Base-by-base conservation (phyloP, 2,329 filamentous ascomycete genomes). In the Cryphonectria radicalis region DNA sequence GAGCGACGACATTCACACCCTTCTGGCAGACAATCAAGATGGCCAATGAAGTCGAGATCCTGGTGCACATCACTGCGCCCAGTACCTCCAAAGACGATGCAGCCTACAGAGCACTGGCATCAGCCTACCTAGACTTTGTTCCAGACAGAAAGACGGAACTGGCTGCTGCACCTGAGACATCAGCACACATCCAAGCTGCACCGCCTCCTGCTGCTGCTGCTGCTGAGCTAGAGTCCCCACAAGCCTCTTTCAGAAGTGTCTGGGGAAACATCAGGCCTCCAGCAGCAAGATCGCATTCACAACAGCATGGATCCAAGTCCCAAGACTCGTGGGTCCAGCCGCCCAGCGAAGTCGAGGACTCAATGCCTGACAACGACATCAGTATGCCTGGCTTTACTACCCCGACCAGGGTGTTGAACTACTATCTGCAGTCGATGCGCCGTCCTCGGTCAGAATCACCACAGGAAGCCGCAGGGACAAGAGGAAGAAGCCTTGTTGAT, bases 1-100 rank as follows among this genome's bases (percentile, higher is more conserved):
- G 68, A 64, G 22, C 13, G 42, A 40, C 35, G n/a, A 46, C 19
- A 10, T 4, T 46, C 25, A 17, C 25, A 17, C 32, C 28, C 35
- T 25, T 22, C 19, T 4, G 50, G 25, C 43, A 55, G 19, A 46
- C 46, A 50, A 50, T 40, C 50, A 66, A 62, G 22, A 77, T 76
- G 77, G 68, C 53, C 25, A 72, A 67, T n/a, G 79, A 84, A 71
- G 80, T 83, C 67, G 87, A 90, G 78, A 86, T 89, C 62, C 81
- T 90, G 62, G 83, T 89, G 66, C 88, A 90, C 76, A 83, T 88
- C 69, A 78, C 84, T 14, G 88, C 87, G 42, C 85, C 87, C 8
- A 84, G 85, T 75, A 82, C 78, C 55, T 79, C 81, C 32, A 74
- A 76, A 14, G 85, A 89, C 74, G 87, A 90, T 78, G 78, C 76